Conservation (phyloP, 805 yeast genomes). For the Ogataea salicorniae region DNA sequence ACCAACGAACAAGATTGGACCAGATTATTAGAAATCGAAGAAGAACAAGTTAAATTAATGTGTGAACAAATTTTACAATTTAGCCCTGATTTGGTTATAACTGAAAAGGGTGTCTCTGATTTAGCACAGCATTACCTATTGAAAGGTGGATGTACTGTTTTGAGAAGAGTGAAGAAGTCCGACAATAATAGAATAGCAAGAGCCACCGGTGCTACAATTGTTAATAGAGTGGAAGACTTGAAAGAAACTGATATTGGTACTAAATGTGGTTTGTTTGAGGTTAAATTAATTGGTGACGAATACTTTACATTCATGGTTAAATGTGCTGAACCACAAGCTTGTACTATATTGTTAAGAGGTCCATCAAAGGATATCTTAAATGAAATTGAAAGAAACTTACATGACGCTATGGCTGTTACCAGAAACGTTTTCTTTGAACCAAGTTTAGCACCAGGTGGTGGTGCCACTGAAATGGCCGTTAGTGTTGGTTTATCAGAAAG, state of each 20-base stretch:
- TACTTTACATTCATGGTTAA: constrained; percentile 82
- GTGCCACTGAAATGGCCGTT: constrained; percentile 99
- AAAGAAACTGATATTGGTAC: constrained; percentile 88
- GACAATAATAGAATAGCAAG: constrained; percentile 96
- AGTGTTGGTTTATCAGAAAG: constrained; percentile 81
- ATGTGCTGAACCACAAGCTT: constrained; percentile 84
- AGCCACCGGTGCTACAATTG: constrained; percentile 97
- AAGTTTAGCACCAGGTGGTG: constrained; percentile 95
- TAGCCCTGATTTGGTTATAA: constrained; percentile 90
- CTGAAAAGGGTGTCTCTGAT: constrained; percentile 98
- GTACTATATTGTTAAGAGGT: constrained; percentile 89
- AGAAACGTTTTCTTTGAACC: constrained; percentile 95
- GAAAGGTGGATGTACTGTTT: constrained; percentile 87
- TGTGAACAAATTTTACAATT: constrained; percentile 80
- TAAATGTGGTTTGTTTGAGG: constrained; percentile 84
- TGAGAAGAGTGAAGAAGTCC: constrained; percentile 91
- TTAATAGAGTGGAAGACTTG: constrained; percentile 90
- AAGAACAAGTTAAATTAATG: constrained; percentile 86
- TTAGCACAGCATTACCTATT: constrained; percentile 94
- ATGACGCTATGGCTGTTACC: constrained; percentile 98
- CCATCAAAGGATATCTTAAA: constrained; percentile 95
- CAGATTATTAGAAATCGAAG: constrained; percentile 91
- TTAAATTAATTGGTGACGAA: constrained; percentile 95
- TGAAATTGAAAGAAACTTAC: constrained; percentile 94
- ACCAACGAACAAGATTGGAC: constrained; percentile 96